A percentile compares a stretch with the other conserved stretches of the same genome.
phyloP scores from a whole-genome alignment of 352 stramenopile species.

The Albugo candida region DNA sequence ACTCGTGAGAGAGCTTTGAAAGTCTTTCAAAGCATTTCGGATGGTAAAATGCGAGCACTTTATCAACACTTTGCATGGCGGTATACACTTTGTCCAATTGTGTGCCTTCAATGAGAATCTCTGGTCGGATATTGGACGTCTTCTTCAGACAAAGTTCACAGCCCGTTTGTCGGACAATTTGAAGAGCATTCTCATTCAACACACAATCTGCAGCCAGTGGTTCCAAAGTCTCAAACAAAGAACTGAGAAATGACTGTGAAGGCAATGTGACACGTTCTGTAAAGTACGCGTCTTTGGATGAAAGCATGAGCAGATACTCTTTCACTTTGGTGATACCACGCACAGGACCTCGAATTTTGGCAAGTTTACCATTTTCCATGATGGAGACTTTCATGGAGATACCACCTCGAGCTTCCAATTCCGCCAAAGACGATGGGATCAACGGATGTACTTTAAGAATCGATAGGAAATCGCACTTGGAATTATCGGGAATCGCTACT shows the following conservation, averaged over 20 bases:
- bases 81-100: slow-evolving; percentile 45
- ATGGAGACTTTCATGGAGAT: slow-evolving; percentile 41
- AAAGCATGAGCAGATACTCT: slow-evolving; percentile 55
- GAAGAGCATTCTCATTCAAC: slow-evolving; percentile 56
- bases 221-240: slow-evolving; percentile 24
- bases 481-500: slow-evolving; percentile 17
- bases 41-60: slow-evolving; percentile 65
- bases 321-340: slow-evolving; percentile 51
- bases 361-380: slow-evolving; percentile 39
- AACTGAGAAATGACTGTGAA: slow-evolving; percentile 22
- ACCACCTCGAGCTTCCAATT: slow-evolving; percentile 52
- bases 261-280: slow-evolving; percentile 42
- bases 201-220: slow-evolving; percentile 6
- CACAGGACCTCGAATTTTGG: slow-evolving; percentile 46
- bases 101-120: slow-evolving; percentile 42
- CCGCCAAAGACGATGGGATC: slow-evolving; percentile 35
- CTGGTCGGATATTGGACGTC: slow-evolving; percentile 13
- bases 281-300: slow-evolving; percentile 28
- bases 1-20: slow-evolving; percentile 20
- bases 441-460: slow-evolving; percentile 31
- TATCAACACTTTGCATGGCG: slow-evolving; percentile 47
- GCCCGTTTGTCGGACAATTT: slow-evolving; percentile 51
- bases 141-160: slow-evolving; percentile 53
- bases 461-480: slow-evolving; percentile 24
- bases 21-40: slow-evolving; percentile 29